Evolutionary conservation across 495 filamentous ascomycete species (phyloP).

Genomic region (Lasiosphaeria hispida): DNA sequence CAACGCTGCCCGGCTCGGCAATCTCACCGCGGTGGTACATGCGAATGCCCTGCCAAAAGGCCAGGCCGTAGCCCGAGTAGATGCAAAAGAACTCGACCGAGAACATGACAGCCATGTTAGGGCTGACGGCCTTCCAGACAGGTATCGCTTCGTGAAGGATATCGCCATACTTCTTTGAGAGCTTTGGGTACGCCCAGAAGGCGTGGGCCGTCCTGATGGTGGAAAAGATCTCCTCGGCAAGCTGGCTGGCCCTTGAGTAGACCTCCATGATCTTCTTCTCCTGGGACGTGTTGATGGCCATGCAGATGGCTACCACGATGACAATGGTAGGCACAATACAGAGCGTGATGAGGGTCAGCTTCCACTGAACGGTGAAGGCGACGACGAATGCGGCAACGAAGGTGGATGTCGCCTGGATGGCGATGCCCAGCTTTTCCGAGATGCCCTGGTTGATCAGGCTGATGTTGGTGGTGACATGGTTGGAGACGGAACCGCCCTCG

Average conservation of each 20-base stretch:
- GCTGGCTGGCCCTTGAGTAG: conserved; percentile 48
- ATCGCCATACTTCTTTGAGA: conserved; percentile 46
- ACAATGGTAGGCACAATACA: conserved; percentile 52
- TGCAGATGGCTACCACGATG: conserved; percentile 26
- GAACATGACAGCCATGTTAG: conserved; percentile 39
- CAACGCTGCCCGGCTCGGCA: conserved; percentile 39
- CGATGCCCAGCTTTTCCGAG: conserved; percentile 59
- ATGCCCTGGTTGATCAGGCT: conserved; percentile 45
- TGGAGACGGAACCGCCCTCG: conserved; percentile 41
- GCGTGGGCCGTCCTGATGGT: conserved; percentile 58
- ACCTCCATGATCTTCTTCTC: conserved; percentile 35
- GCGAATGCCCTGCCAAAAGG: conserved; percentile 51
- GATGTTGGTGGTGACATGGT: conserved; percentile 36
- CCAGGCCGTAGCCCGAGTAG: conserved; percentile 38
- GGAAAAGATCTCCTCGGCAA: conserved; percentile 55
- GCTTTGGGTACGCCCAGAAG: conserved; percentile 55
- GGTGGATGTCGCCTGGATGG: conserved; percentile 50
- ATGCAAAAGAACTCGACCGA: conserved; percentile 37
- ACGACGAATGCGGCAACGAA: conserved; percentile 58
- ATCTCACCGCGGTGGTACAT: conserved; percentile 39
- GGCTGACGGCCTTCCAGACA: conserved; percentile 47
- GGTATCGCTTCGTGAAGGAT: conserved; percentile 53
- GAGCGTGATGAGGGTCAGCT: conserved; percentile 53
- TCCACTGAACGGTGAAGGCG: conserved; percentile 53
- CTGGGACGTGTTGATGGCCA: conserved; percentile 53